Base-by-base conservation (phyloP, 352 stramenopile genomes). In the Vaucheria bursata region DNA sequence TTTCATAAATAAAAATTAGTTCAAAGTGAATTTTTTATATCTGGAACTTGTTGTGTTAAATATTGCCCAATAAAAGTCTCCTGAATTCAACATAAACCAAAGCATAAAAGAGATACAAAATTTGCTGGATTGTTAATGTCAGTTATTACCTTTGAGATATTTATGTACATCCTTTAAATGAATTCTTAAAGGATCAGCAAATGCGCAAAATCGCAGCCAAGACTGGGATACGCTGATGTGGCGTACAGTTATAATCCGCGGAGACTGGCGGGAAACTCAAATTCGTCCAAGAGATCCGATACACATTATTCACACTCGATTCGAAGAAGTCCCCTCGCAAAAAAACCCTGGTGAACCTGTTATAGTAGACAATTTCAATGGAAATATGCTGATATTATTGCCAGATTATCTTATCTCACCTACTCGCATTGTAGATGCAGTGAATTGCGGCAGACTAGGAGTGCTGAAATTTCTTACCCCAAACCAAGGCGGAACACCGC, bases 341-440 rank as follows among this genome's bases (percentile, higher is more conserved):
- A 3, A 70, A n/a, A n/a, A 80, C 50, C 75, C 75, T 1, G 76
- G 76, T 7, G 76, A 81, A 40, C 45, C 53, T 0, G 76, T 81
- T 37, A 70, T 81, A 6, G 76, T 81, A 31, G 76, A 81, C 71
- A 81, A 81, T 38, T 40, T 38, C 18, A 80, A 50, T 6, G 49
- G 79, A 18, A 75, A 73, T 64, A 65, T 85, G 6, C 18, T 85
- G 38, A 37, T 85, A 7, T 35, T 85, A 18, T 69, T 80, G 8
- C 81, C 81, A 32, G 81, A 85, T 66, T 71, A 77, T n/a, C 59
- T 86, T 6, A 69, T 85, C 39, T 84, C 79, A 7, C 81, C 81
- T 35, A 84, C 81, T 5, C 71, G 67, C 36, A 71, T 85, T 6
- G 75, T 77, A 6, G 79, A 85, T 8, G 50, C 79, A 25, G 69